Evolutionary conservation across 768 basidiomycete genomes (phyloP).

Genomic region (Termitomyces eurrhizus): DNA sequence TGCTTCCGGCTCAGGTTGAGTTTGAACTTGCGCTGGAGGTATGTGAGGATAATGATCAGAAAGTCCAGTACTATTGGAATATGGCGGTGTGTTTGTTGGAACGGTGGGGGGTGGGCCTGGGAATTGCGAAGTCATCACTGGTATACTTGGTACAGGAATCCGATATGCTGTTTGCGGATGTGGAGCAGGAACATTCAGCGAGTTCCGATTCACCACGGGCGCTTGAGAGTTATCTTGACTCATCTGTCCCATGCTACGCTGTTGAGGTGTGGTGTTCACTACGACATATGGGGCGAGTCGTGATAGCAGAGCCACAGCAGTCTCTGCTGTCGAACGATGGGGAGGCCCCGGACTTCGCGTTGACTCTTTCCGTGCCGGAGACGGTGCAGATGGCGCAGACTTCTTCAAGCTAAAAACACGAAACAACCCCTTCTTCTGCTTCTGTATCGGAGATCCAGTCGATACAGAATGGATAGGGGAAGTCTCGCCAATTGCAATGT

Average conservation of each 20-base stretch:
- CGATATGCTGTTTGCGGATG: neutral
- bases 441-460: neutral
- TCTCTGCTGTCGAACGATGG: neutral
- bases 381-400: neutral
- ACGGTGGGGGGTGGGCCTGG: neutral
- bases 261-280: neutral
- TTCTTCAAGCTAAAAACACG: neutral
- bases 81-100: neutral
- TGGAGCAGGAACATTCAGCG: neutral
- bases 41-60: neutral
- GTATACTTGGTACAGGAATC: neutral
- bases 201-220: neutral
- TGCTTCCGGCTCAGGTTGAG: neutral
- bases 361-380: neutral
- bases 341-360: neutral
- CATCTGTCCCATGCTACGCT: neutral
- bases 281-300: neutral
- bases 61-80: neutral
- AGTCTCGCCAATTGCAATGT: neutral
- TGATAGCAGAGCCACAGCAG: neutral
- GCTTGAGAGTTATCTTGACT: neutral
- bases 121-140: neutral
- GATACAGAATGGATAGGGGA: neutral
- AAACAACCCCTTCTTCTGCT: constrained; percentile 3
- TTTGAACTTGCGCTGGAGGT: neutral